Evolutionary conservation across 169 alveolate species (phyloP).

Genomic region (Eimeria sp.): DNA sequence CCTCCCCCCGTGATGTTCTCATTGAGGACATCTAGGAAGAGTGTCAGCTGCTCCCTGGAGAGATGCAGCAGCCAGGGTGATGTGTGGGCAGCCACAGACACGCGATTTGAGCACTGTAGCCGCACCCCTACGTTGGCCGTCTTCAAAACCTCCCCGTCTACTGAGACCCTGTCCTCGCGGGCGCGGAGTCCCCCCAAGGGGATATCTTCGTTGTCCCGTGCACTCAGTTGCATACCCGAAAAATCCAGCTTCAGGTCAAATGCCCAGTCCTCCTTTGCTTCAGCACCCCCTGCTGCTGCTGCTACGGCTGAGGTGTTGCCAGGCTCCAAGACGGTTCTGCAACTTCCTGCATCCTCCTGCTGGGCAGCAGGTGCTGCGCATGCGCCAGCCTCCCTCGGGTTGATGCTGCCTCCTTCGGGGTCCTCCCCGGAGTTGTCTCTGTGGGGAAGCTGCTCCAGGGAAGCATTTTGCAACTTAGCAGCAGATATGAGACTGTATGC

Average conservation of each 20-base stretch:
- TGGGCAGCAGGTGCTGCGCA: neutral
- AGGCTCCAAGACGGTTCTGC: neutral
- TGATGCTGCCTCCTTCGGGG: neutral
- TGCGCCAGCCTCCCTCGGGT: neutral
- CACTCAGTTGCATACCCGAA: slow-evolving; percentile 50
- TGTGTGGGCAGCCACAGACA: slow-evolving; percentile 44
- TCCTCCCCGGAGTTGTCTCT: neutral
- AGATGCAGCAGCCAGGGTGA: slow-evolving; percentile 77
- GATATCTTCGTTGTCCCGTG: slow-evolving; percentile 10
- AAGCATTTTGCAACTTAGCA: neutral
- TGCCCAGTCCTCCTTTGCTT: neutral
- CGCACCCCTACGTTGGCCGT: slow-evolving; percentile 26
- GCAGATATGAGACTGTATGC: slow-evolving; percentile 77
- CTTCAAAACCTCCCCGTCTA: slow-evolving; percentile 29
- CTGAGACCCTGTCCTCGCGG: neutral
- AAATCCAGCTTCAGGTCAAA: slow-evolving; percentile 35
- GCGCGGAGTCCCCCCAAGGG: neutral
- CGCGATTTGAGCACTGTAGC: slow-evolving; percentile 29
- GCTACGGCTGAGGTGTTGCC: neutral
- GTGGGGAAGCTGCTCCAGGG: neutral
- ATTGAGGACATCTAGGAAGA: slow-evolving; percentile 79
- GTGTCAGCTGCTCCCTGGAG: slow-evolving; percentile 80
- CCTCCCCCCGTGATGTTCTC: slow-evolving; percentile 81
- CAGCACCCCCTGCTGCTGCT: neutral
- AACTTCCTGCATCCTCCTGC: neutral